phyloP scores from a whole-genome alignment of 352 stramenopile species.

The Pythium phragmiticola region DNA sequence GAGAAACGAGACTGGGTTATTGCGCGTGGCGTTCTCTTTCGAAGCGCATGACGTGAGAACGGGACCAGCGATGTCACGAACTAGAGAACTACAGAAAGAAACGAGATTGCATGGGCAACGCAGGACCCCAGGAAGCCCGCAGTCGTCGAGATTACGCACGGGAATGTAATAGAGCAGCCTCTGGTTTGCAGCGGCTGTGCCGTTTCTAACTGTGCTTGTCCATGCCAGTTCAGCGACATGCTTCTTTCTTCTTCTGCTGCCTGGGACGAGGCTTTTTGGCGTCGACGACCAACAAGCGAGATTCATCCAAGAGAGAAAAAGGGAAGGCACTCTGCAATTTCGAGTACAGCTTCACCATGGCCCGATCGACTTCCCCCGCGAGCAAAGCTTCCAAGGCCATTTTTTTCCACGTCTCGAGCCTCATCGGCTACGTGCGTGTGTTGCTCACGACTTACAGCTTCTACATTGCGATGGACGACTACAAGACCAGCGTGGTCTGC shows the following conservation, averaged over 20 bases:
- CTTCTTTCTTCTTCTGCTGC: neutral
- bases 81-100: too few species aligned
- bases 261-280: neutral
- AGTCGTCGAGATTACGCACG: too few species aligned
- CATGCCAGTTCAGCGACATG: neutral
- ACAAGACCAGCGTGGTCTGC: conserved; percentile 75
- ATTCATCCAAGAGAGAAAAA: neutral
- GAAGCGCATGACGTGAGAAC: too few species aligned
- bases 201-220: too few species aligned
- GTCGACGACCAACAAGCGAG: too few species aligned
- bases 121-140: too few species aligned
- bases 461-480: conserved; percentile 67
- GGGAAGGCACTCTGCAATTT: neutral
- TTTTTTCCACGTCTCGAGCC: conserved; percentile 95
- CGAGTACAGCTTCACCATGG: neutral
- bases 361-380: neutral
- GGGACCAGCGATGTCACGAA: too few species aligned
- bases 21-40: too few species aligned
- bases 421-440: conserved; percentile 95
- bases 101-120: too few species aligned
- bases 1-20: too few species aligned
- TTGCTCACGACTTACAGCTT: conserved; percentile 86
- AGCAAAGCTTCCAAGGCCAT: conserved; percentile 53
- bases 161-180: too few species aligned
- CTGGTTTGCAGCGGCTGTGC: too few species aligned